Conservation (phyloP, 2,329 filamentous ascomycete species). For the Fusarium sp. region DNA sequence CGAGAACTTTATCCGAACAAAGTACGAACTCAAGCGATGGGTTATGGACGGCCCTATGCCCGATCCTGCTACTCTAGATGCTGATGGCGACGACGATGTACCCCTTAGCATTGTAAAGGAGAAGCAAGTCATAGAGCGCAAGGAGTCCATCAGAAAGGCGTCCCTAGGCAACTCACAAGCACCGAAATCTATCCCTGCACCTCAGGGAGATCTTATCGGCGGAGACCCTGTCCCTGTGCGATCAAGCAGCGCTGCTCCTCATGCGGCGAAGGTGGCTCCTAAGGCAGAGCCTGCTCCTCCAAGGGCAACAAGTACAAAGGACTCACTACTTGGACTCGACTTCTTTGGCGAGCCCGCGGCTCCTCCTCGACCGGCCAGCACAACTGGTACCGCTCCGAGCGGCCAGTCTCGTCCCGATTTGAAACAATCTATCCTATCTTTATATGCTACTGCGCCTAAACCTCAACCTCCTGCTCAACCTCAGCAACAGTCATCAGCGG, state of each 20-base stretch:
- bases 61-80: constrained; percentile 87
- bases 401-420: constrained; percentile 87
- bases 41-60: constrained; percentile 98
- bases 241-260: constrained; percentile 78
- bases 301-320: constrained; percentile 77
- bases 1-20: constrained; percentile 99
- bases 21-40: constrained; percentile 99
- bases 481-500: constrained; percentile 61
- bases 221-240: constrained; percentile 76
- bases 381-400: constrained; percentile 69
- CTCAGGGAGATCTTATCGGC: constrained; percentile 83
- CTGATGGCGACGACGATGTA: constrained; percentile 86
- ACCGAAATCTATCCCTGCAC: constrained; percentile 51
- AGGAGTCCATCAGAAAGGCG: constrained; percentile 70
- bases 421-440: constrained; percentile 95
- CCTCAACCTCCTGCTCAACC: constrained; percentile 69
- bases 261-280: constrained; percentile 65
- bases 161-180: constrained; percentile 58
- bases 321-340: constrained; percentile 91
- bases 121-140: constrained; percentile 71
- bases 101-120: constrained; percentile 71
- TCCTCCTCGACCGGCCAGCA: constrained; percentile 85
- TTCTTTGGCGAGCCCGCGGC: constrained; percentile 83
- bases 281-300: constrained; percentile 74
- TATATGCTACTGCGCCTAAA: constrained; percentile 87